phyloP scores from a whole-genome alignment of 2,329 filamentous ascomycete species.

The Fonsecaea nubica region DNA sequence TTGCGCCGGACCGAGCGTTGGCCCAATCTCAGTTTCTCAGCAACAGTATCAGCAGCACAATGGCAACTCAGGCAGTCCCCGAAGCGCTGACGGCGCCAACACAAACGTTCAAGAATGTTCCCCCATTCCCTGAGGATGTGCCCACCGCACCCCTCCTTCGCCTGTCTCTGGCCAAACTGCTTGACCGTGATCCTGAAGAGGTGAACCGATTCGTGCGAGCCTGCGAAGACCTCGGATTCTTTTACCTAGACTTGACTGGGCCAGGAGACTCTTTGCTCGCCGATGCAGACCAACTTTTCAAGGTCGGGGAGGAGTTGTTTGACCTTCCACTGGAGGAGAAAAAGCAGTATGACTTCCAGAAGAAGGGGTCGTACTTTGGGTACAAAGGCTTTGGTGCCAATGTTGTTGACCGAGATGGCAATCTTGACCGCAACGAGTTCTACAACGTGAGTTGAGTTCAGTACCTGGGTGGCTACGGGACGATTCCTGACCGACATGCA shows the following conservation, averaged over 20 bases:
- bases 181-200: slow-evolving; percentile 47
- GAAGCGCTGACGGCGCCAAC: slow-evolving; percentile 32
- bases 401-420: slow-evolving; percentile 57
- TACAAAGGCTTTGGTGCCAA: slow-evolving; percentile 59
- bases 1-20: not conserved
- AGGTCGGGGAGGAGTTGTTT: slow-evolving; percentile 56
- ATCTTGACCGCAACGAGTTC: slow-evolving; percentile 60
- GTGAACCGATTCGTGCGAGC: slow-evolving; percentile 47
- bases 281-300: slow-evolving; percentile 56
- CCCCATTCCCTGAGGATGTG: slow-evolving; percentile 53
- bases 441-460: slow-evolving; percentile 55
- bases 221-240: slow-evolving; percentile 62
- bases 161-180: slow-evolving; percentile 50
- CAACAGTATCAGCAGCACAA: slow-evolving; percentile 2
- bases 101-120: slow-evolving; percentile 33
- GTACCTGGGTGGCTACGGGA: not conserved
- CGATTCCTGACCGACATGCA: slow-evolving; percentile 30
- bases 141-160: slow-evolving; percentile 53
- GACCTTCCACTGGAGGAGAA: slow-evolving; percentile 59
- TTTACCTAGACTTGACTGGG: slow-evolving; percentile 60
- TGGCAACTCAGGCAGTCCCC: slow-evolving; percentile 27
- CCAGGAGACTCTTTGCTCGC: slow-evolving; percentile 51
- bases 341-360: slow-evolving; percentile 60
- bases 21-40: not conserved
- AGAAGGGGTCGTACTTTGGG: slow-evolving; percentile 60